Evolutionary conservation across 106 monocot genomes (phyloP).

Genomic region (Acorus gramineus): DNA sequence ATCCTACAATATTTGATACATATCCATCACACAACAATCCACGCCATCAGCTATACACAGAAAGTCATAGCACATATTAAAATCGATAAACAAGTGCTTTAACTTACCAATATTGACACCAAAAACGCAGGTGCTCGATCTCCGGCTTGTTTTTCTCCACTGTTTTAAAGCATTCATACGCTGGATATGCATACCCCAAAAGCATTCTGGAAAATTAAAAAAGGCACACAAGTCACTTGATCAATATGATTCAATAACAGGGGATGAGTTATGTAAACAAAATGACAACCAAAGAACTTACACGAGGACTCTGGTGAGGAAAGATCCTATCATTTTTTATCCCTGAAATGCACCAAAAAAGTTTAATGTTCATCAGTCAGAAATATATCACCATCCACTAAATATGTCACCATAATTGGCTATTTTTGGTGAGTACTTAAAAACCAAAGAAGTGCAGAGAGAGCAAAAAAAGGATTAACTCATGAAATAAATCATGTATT

Average conservation of each 20-base stretch:
- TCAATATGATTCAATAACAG: neutral
- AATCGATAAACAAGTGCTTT: neutral
- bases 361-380: too few species aligned
- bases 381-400: too few species aligned
- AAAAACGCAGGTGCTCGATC: constrained; percentile 6
- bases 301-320: constrained; percentile 4
- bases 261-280: neutral
- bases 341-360: too few species aligned
- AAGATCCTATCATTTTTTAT: constrained; percentile 1
- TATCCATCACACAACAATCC: neutral
- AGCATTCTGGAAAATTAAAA: neutral
- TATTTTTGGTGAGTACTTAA: too few species aligned
- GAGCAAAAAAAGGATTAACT: too few species aligned
- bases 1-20: neutral
- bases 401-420: too few species aligned
- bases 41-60: neutral
- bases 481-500: too few species aligned
- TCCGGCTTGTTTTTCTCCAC: neutral
- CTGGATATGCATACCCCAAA: constrained; percentile 13
- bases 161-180: constrained; percentile 8
- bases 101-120: constrained; percentile 14
- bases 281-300: neutral
- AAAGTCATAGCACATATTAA: neutral
- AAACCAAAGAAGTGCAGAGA: too few species aligned
- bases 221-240: neutral